Evolutionary conservation across 768 basidiomycete genomes (phyloP), one percentile per base, ranked within the genome.

Genomic region (Suillus subluteus): DNA sequence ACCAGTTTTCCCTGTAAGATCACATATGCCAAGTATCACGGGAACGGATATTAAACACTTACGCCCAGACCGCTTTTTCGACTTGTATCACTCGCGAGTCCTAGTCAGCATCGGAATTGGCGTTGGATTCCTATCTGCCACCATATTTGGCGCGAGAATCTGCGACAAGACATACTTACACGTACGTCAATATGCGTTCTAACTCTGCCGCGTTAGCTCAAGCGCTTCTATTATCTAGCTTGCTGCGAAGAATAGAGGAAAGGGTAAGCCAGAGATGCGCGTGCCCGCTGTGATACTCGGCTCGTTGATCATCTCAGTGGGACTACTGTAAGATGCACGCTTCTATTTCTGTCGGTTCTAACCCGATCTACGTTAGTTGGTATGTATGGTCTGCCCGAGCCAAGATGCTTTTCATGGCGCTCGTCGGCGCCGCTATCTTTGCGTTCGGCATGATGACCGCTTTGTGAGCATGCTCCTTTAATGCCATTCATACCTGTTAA

Each of bases 381-480:
- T 93, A 91, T 71, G 91, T 91, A 21, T 93, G 91, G 91, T 90
- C 91, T n/a, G 91, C 91, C 4, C 79, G 89, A 66, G 84, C 86
- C 0, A 76, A 77, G 52, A 67, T 86, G 0, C 89, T 92, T 70
- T 92, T 90, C 90, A 89, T 92, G 86, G 89, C 90, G 9, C 87
- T 90, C 68, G 82, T 87, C 58, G 88, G 88, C 4, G 81, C 86
- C 8, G 83, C 80, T 0, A 84, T 89, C 58, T 88, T 83, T 66
- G 86, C 86, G 9, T 89, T 90, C 65, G 85, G 83, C 7, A 77
- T 90, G 79, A 88, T 90, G 88, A 82, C 83, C 2, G 81, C 81
- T 3, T 88, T 79, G 87, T 88, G 70, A 65, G 88, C 73, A 8
- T 4, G 37, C 59, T 44, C 30, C 58, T 72, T 32, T 4, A 32